These are phyloP conservation scores for Blastobotrys petasosporus DNA, from an alignment of 1,139 yeast genomes.

Conservation along the genomic window DNA sequence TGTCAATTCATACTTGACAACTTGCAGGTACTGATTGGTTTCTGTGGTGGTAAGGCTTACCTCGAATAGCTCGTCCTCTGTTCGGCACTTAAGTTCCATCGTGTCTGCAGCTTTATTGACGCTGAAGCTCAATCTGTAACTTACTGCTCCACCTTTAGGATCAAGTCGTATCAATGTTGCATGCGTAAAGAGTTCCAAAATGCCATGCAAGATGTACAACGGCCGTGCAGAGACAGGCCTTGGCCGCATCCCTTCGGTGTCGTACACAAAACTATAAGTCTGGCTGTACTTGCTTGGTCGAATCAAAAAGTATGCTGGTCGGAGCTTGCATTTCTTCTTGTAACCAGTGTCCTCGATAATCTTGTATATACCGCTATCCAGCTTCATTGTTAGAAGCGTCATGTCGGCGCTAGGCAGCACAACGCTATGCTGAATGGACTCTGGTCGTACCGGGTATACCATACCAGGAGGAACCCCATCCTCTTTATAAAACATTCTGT, in stretches of 20 bases:
- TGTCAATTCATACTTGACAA: neutral
- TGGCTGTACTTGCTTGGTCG: slow-evolving; percentile 20
- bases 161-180: slow-evolving; percentile 15
- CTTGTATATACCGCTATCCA: slow-evolving; percentile 19
- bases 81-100: neutral
- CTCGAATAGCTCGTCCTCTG: neutral
- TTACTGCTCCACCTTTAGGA: neutral
- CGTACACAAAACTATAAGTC: slow-evolving; percentile 20
- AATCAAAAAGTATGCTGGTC: slow-evolving; percentile 18
- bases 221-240: slow-evolving; percentile 14
- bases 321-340: slow-evolving; percentile 9
- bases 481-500: neutral
- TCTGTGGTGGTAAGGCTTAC: neutral
- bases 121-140: neutral
- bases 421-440: neutral
- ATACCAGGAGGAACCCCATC: neutral
- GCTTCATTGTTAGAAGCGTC: slow-evolving; percentile 21
- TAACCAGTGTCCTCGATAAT: slow-evolving; percentile 16
- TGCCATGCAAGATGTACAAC: slow-evolving; percentile 17
- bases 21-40: too few relatives aligned
- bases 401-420: neutral
- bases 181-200: slow-evolving; percentile 16
- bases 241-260: slow-evolving; percentile 4
- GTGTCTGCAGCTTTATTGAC: neutral
- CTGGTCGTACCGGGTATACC: neutral